Conservation (phyloP, 345 rosid species). For the Raphanus sativus region DNA sequence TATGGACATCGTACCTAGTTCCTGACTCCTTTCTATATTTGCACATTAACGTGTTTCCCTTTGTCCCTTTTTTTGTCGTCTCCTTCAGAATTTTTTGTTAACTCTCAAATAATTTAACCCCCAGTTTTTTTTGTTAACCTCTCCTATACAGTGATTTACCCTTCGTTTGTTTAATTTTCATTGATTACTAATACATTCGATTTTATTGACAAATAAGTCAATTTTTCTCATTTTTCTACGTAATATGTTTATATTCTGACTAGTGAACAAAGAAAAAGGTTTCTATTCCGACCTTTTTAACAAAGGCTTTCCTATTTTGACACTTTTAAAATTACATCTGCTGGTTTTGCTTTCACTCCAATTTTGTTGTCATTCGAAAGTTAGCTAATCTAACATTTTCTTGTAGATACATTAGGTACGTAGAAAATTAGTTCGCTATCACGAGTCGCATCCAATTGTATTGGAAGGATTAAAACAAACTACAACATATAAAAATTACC, state of each 20-base stretch:
- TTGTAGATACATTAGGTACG: neutral
- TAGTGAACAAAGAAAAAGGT: too few species aligned
- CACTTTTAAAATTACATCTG: neutral
- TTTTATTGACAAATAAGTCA: too few species aligned
- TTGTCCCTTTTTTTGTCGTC: slow-evolving; percentile 29
- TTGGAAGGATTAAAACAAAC: neutral
- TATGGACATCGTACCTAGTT: slow-evolving; percentile 43
- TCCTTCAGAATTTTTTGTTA: slow-evolving; percentile 16
- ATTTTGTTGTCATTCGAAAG: neutral
- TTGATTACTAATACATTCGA: too few species aligned
- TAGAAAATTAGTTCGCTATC: neutral
- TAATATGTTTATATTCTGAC: too few species aligned
- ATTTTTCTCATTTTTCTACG: too few species aligned
- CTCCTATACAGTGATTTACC: neutral
- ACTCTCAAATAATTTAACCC: slow-evolving; percentile 20
- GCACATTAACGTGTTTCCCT: slow-evolving; percentile 30
- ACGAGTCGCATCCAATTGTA: neutral
- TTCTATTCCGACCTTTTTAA: too few species aligned
- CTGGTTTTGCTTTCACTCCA: neutral
- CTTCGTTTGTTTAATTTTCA: too few species aligned
- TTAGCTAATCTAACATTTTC: neutral
- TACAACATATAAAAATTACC: slow-evolving; percentile 2
- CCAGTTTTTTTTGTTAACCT: neutral
- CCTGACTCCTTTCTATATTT: slow-evolving; percentile 38
- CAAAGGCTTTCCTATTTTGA: neutral